Evolutionary conservation across 139 green algal genomes (phyloP).

Genomic region (Micromonas commoda): DNA sequence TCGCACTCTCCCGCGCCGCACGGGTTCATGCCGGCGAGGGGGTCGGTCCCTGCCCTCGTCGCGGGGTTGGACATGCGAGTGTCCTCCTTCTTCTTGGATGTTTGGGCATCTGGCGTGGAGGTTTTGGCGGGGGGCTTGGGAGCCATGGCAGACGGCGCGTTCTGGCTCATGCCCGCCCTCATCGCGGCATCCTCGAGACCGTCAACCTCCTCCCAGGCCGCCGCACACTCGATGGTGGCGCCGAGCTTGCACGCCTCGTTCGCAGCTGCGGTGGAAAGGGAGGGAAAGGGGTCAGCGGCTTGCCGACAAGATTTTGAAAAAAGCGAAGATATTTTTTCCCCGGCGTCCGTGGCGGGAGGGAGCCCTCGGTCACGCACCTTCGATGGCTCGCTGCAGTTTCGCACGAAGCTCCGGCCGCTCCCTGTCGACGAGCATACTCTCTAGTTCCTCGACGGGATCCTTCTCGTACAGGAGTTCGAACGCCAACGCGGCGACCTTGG

Average conservation of each 20-base stretch:
- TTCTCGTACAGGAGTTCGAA: conserved; percentile 10
- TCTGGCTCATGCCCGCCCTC: neutral
- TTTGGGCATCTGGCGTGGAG: neutral
- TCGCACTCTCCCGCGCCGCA: neutral
- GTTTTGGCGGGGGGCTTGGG: neutral
- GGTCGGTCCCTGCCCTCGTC: neutral
- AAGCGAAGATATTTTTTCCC: too few species aligned
- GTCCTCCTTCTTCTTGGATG: neutral
- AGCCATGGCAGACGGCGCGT: neutral
- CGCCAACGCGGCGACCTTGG: neutral
- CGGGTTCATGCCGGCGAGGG: neutral
- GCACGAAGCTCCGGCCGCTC: neutral
- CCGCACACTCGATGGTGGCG: neutral
- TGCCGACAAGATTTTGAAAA: too few species aligned
- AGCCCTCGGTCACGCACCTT: neutral
- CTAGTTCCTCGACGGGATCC: neutral
- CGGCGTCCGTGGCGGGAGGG: too few species aligned
- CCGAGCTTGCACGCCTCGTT: neutral
- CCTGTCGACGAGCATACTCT: neutral
- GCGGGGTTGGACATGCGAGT: neutral
- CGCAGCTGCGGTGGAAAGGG: neutral
- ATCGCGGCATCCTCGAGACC: conserved; percentile 1
- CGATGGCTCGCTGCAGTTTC: neutral
- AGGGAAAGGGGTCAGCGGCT: too few species aligned
- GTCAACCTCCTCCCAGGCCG: conserved; percentile 14